Evolutionary conservation across 1,139 yeast genomes (phyloP).

Genomic region (Sugiyamaella neomexicana): DNA sequence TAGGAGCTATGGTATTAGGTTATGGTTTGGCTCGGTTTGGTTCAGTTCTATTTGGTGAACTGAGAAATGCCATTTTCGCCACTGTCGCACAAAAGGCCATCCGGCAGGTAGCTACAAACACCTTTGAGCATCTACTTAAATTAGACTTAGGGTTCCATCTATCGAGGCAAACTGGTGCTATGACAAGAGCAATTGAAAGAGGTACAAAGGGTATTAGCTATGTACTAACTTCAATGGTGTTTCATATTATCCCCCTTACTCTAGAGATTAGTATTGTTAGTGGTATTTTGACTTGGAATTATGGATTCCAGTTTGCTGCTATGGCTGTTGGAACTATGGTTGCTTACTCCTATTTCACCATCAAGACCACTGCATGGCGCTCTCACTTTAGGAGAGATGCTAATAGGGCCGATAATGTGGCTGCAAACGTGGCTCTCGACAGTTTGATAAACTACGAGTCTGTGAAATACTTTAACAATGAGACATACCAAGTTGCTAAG

Average conservation of each 20-base stretch:
- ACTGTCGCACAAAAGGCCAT: constrained; percentile 95
- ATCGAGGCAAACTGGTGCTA: constrained; percentile 90
- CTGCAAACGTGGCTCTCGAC: constrained; percentile 92
- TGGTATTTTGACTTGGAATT: constrained; percentile 89
- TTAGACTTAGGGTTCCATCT: constrained; percentile 90
- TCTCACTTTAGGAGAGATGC: constrained; percentile 89
- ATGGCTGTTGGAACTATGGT: constrained; percentile 86
- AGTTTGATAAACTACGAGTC: constrained; percentile 92
- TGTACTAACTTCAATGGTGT: constrained; percentile 92
- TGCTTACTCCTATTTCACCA: constrained; percentile 82
- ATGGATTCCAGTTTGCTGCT: constrained; percentile 85
- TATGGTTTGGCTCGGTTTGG: constrained; percentile 96
- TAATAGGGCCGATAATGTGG: constrained; percentile 89
- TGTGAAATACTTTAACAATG: constrained; percentile 92
- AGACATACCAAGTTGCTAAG: constrained; percentile 70
- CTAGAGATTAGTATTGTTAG: constrained; percentile 92
- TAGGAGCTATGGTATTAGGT: constrained; percentile 76
- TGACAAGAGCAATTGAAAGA: constrained; percentile 93
- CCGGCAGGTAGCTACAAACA: constrained; percentile 82
- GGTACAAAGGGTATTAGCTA: constrained; percentile 97
- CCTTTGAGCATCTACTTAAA: constrained; percentile 77
- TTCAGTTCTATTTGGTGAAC: constrained; percentile 89
- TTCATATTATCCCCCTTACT: constrained; percentile 89
- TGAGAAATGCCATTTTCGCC: constrained; percentile 93
- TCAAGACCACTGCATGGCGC: constrained; percentile 94